Evolutionary conservation across 805 yeast species (phyloP), one percentile per base, ranked within the genome.

Genomic region (Candida nonsorbophila): DNA sequence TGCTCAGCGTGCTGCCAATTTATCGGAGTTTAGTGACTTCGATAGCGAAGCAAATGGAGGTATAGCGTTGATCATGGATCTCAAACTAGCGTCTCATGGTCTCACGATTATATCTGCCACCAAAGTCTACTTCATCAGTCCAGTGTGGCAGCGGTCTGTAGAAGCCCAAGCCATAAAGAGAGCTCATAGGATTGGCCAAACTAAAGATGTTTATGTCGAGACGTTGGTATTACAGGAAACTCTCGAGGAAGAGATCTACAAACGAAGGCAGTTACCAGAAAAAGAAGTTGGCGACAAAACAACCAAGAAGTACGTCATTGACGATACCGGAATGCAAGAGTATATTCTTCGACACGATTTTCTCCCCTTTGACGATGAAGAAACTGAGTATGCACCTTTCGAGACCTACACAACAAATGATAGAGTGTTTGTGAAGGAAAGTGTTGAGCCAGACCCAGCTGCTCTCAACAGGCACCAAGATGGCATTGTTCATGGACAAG

Each of bases 121-220:
- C 0, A 61, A 76, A 30, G 83, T 80, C 2, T 80, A 77, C 44
- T 79, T 80, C 46, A 59, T 79, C n/a, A 77, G 70, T 40, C 86
- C 86, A 1, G 79, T 80, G 2, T 80, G 86, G 87, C 73, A 68
- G 38, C 63, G 75, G 32, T 69, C 82, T 0, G 60, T 74, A 12
- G 87, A 80, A 46, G 86, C 86, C 0, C 87, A 80, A 43, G 86
- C 86, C 1, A 77, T 80, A 27, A 79, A 81, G 40, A 69, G 88
- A 57, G 81, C 86, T 0, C 88, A 80, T 52, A 67, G 87, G 51
- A 80, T 80, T 47, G 87, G 88, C 0, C 87, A 80, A 40, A 58
- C 62, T 0, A 55, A 63, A n/a, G 74, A 73, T 13, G 86, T 80
- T 0, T 55, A 51, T 46, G 87, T 80, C n/a, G 86, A 80, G 44